Evolutionary conservation across 2,329 filamentous ascomycete genomes (phyloP), one percentile per base, ranked within the genome.

Genomic region (Ophiosphaerella narmari): DNA sequence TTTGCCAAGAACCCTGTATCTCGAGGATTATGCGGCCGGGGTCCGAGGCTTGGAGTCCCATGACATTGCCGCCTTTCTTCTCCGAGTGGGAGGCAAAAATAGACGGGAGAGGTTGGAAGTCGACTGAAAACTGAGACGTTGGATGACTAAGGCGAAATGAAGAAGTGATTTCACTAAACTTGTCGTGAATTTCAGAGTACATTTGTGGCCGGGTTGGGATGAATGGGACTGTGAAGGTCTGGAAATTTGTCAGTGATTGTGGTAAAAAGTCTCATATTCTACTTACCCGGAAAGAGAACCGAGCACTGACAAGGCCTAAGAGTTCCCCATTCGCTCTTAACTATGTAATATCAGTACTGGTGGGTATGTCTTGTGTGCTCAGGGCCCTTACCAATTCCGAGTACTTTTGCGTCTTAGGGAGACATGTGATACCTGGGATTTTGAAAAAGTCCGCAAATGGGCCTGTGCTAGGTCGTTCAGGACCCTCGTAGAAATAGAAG

Each of bases 391-490:
- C 72, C 24, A 76, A 48, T 6, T 67, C 54, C 31, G 67, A 58
- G 43, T 76, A 76, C 11, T 60, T 65, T 39, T 69, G 64, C 13
- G 50, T 62, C 21, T 43, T 57, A 0, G 65, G 67, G 6, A 44
- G 18, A 45, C 66, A 65, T 0, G 59, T 16, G 3, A 61, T 43
- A 1, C 64, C 45, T 0, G 54, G 43, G 21, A 75, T 67, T 2
- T 65, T 63, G 18, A 74, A 46, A 34, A 74, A 71, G 23, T 68
- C 57, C 11, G 66, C 67, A n/a, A 74, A 69, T 6, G 61, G 54
- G 1, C 62, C 62, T 3, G 62, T 47, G 7, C 54, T 66, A 7
- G 74, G 74, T 3, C 66, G 68, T 9, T 47, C 57, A 3, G 67
- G 58, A 5, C 48, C 50, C 39, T 65, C 62, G 29, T 65, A 66